Evolutionary conservation across 129 eudicot genomes (phyloP).

Genomic region (Glebionis coronaria): DNA sequence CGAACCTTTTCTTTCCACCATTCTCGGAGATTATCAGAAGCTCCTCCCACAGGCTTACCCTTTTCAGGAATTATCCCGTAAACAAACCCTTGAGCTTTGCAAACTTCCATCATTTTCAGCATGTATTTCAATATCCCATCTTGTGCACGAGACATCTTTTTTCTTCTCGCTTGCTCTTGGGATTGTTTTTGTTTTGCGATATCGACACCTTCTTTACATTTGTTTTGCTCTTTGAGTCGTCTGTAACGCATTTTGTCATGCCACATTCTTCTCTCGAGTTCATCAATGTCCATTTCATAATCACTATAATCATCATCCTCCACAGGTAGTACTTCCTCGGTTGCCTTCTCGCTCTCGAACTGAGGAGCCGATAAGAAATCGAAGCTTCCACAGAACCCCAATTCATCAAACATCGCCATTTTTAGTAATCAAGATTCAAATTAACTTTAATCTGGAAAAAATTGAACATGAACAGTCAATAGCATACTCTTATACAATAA

Average conservation of each 20-base stretch:
- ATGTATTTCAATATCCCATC: conserved; percentile 35
- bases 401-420: conserved; percentile 28
- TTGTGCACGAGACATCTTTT: conserved; percentile 36
- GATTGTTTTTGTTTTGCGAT: conserved; percentile 26
- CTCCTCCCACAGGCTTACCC: conserved; percentile 75
- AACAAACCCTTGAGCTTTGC: conserved; percentile 51
- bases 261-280: conserved; percentile 81
- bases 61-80: conserved; percentile 76
- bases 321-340: conserved; percentile 1
- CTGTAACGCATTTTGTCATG: conserved; percentile 57
- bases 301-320: conserved; percentile 30
- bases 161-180: conserved; percentile 32
- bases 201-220: conserved; percentile 36
- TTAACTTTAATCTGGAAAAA: not conserved
- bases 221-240: conserved; percentile 55
- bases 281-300: conserved; percentile 67
- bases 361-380: conserved; percentile 26
- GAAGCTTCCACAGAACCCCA: conserved; percentile 29
- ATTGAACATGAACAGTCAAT: not conserved
- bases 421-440: conserved; percentile 16
- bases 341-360: conserved; percentile 2
- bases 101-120: conserved; percentile 43
- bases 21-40: conserved; percentile 69
- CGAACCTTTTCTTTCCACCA: conserved; percentile 88
- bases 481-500: conserved; percentile 4